phyloP scores from a whole-genome alignment of 2,329 filamentous ascomycete genomes.

The Sordariomycetes sp. region DNA sequence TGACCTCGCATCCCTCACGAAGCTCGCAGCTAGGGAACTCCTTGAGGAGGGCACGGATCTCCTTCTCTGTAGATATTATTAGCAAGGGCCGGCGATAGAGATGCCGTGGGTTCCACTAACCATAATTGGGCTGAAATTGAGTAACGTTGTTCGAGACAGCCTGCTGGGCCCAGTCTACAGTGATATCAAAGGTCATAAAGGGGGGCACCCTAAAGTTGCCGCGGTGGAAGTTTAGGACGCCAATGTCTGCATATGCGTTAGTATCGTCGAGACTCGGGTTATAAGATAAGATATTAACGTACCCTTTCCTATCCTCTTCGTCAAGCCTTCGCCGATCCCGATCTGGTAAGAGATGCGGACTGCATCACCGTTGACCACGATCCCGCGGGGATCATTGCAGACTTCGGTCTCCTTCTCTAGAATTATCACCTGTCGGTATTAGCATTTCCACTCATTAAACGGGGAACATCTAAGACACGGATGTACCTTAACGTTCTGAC shows the following conservation, averaged over 20 bases:
- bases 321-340: slow-evolving; percentile 1
- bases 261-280: too few relatives aligned
- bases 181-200: slow-evolving; percentile 3
- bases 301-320: slow-evolving; percentile 3
- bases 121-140: slow-evolving; percentile 2
- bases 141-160: slow-evolving; percentile 1
- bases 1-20: neutral
- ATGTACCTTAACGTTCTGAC: slow-evolving; percentile 1
- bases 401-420: slow-evolving; percentile 2
- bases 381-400: slow-evolving; percentile 2
- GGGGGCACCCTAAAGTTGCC: neutral
- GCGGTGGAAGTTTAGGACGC: slow-evolving; percentile 2
- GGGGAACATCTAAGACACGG: too few relatives aligned
- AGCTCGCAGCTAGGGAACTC: slow-evolving; percentile 1
- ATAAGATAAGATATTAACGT: neutral
- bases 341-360: slow-evolving; percentile 2
- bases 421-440: neutral
- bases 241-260: too few relatives aligned
- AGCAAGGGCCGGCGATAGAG: neutral
- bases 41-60: neutral
- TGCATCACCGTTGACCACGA: slow-evolving; percentile 2
- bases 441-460: neutral
- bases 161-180: neutral
- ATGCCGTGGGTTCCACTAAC: neutral
- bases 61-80: neutral